These are phyloP conservation scores for Colletotrichum eleusines DNA, from an alignment of 2,329 filamentous ascomycete species.

Conservation along the genomic window DNA sequence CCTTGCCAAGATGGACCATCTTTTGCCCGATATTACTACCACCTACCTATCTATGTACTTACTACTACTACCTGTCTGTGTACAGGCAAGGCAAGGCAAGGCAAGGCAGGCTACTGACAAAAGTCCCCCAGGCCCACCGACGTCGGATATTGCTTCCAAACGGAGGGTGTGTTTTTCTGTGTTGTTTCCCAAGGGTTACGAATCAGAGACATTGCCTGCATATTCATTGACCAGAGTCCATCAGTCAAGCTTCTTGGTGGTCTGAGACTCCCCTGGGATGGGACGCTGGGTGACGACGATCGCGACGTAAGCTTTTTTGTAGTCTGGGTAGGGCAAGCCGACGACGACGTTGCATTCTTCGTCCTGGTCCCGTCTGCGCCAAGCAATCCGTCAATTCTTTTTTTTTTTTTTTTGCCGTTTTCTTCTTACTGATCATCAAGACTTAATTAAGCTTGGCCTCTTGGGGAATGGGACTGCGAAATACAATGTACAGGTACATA, in stretches of 20 bases:
- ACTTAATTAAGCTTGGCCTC: not conserved
- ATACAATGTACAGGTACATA: not conserved
- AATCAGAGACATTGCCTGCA: conserved; percentile 30
- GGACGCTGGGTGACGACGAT: conserved; percentile 35
- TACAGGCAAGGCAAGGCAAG: too few species aligned
- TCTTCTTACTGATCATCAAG: not conserved
- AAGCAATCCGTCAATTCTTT: conserved; percentile 5
- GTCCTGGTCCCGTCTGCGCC: conserved; percentile 1
- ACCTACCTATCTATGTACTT: too few species aligned
- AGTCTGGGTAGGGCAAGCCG: not conserved
- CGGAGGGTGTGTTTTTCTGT: not conserved
- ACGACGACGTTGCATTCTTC: not conserved
- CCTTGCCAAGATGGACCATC: conserved; percentile 19
- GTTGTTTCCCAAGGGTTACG: conserved; percentile 13
- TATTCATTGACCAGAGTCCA: not conserved
- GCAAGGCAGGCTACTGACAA: too few species aligned
- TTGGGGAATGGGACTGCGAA: not conserved
- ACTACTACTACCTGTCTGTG: too few species aligned
- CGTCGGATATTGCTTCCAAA: conserved; percentile 26
- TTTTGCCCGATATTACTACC: conserved; percentile 29
- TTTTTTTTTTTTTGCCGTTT: not conserved
- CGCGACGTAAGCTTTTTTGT: conserved; percentile 36
- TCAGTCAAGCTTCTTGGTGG: conserved; percentile 30
- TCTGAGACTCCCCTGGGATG: not conserved
- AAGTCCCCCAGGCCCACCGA: conserved; percentile 17